Percentiles rank a stretch among this genome's conserved stretches.
Evolutionary conservation across 495 filamentous ascomycete species (phyloP).

Genomic region (Aspergillus cristatus): DNA sequence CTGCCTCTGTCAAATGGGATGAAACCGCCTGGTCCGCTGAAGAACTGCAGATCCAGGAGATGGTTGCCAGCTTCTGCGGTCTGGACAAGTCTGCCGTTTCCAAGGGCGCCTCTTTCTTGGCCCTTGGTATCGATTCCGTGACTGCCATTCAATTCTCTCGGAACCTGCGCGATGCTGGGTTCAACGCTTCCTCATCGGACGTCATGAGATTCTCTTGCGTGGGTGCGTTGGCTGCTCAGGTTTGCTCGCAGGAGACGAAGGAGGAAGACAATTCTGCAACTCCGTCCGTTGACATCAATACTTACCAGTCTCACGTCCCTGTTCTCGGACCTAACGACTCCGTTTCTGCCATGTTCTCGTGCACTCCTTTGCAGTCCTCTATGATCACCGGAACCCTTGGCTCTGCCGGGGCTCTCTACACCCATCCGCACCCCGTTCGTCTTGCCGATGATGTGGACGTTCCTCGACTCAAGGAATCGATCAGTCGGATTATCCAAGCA

Average conservation of each 20-base stretch:
- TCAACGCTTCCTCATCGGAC: slow-evolving; percentile 23
- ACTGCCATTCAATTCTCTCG: slow-evolving; percentile 25
- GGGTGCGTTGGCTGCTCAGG: slow-evolving; percentile 14
- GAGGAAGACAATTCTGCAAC: slow-evolving; percentile 1
- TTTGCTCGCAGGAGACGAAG: slow-evolving; percentile 2
- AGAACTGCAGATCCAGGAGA: slow-evolving; percentile 15
- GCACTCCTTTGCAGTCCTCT: slow-evolving; percentile 66
- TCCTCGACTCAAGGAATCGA: slow-evolving; percentile 34
- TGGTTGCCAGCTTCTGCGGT: slow-evolving; percentile 12
- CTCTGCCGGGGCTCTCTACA: slow-evolving; percentile 48
- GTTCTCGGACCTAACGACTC: slow-evolving; percentile 41
- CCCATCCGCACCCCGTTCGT: slow-evolving; percentile 52
- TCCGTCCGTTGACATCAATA: slow-evolving; percentile 3
- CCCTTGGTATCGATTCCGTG: slow-evolving; percentile 28
- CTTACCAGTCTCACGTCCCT: slow-evolving; percentile 7
- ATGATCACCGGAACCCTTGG: slow-evolving; percentile 58
- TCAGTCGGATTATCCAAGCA: slow-evolving; percentile 29
- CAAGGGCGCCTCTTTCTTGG: slow-evolving; percentile 25
- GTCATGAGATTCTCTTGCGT: slow-evolving; percentile 27
- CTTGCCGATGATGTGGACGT: slow-evolving; percentile 34
- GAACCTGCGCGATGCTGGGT: slow-evolving; percentile 14
- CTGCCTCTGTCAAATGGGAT: slow-evolving; percentile 8
- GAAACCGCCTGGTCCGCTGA: slow-evolving; percentile 13
- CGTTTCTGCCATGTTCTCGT: slow-evolving; percentile 60
- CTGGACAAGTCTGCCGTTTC: slow-evolving; percentile 8